Evolutionary conservation across 495 filamentous ascomycete species (phyloP).

Genomic region (Hyaloscypha variabilis): DNA sequence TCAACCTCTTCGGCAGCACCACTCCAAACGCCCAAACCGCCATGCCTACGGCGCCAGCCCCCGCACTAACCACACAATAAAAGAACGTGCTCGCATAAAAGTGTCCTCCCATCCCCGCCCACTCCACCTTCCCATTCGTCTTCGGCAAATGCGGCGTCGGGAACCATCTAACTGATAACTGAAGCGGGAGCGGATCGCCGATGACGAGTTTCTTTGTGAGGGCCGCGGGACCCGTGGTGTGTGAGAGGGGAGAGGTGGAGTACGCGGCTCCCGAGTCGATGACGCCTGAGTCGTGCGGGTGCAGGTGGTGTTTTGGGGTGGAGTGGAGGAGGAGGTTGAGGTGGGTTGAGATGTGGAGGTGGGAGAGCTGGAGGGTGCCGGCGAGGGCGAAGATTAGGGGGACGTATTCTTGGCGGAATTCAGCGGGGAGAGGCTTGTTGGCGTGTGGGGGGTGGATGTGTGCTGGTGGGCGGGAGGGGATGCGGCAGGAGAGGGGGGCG

Average conservation of each 20-base stretch:
- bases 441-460: constrained; percentile 11
- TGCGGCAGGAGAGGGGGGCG: constrained; percentile 87
- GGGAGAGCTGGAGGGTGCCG: constrained; percentile 84
- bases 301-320: constrained; percentile 55
- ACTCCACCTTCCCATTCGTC: constrained; percentile 54
- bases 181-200: constrained; percentile 80
- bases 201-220: constrained; percentile 71
- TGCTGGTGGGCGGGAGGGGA: constrained; percentile 74
- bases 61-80: constrained; percentile 61
- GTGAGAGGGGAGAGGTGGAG: constrained; percentile 69
- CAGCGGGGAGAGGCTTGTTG: not conserved
- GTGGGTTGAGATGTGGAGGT: constrained; percentile 87
- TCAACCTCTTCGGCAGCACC: constrained; percentile 57
- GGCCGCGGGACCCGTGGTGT: constrained; percentile 51
- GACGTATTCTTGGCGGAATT: constrained; percentile 51
- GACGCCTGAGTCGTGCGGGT: constrained; percentile 63
- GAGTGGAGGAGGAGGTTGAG: constrained; percentile 88
- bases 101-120: constrained; percentile 66
- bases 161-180: constrained; percentile 85
- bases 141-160: constrained; percentile 68
- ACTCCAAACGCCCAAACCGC: constrained; percentile 65
- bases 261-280: constrained; percentile 88
- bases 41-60: constrained; percentile 54
- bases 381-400: constrained; percentile 81
- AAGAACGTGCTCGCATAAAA: constrained; percentile 67